Conservation (phyloP, 2,329 filamentous ascomycete genomes). For the Alternaria infectoria region DNA sequence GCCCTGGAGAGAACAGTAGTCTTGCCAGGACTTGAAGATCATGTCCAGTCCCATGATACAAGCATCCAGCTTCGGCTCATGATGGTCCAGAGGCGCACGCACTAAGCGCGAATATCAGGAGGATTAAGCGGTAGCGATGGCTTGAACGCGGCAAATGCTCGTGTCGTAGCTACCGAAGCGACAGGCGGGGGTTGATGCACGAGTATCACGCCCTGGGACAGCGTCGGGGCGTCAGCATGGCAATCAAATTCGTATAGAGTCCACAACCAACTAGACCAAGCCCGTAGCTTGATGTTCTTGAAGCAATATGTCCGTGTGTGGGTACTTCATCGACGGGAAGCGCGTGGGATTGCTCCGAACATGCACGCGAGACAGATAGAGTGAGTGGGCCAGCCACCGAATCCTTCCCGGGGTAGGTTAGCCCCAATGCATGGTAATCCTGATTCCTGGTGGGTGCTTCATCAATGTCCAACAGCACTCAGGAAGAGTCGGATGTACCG, state of each 20-base stretch:
- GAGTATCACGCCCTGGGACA: not conserved
- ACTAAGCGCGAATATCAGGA: not conserved
- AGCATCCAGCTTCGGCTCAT: not conserved
- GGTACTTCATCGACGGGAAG: not conserved
- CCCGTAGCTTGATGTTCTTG: slow-evolving; percentile 3
- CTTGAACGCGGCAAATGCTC: not conserved
- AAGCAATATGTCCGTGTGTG: not conserved
- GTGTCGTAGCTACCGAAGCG: not conserved
- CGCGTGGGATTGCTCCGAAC: slow-evolving; percentile 5
- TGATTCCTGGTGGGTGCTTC: not conserved
- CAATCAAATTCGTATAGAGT: not conserved
- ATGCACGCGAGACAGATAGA: slow-evolving; percentile 6
- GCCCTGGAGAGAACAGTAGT: not conserved
- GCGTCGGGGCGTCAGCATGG: not conserved
- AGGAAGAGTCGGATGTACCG: not conserved
- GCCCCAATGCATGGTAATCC: slow-evolving; percentile 14
- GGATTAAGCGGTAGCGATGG: not conserved
- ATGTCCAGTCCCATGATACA: not conserved
- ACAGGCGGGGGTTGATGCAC: not conserved
- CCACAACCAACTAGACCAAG: slow-evolving; percentile 1
- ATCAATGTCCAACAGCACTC: not conserved
- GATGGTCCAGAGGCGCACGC: not conserved
- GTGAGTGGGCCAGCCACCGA: not conserved
- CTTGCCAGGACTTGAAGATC: not conserved
- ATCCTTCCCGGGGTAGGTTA: slow-evolving; percentile 1